Base-by-base conservation (phyloP, 2,329 filamentous ascomycete genomes). In the Aurifilum marmelostoma region DNA sequence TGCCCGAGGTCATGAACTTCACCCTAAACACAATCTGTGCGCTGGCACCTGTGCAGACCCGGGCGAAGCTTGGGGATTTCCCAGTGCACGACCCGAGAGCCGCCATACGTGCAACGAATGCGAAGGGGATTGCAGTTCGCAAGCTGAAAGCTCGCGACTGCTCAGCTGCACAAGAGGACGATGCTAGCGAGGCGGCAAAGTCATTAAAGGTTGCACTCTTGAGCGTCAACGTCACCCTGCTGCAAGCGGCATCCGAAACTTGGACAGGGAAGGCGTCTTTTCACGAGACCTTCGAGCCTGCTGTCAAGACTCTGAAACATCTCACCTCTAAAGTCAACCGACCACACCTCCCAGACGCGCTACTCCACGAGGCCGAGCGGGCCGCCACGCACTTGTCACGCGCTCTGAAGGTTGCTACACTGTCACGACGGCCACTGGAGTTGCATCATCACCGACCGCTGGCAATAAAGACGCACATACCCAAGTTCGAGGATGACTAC, bases 401-500 rank as follows among this genome's bases (percentile, higher is more conserved):
- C 58, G 85, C 89, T 75, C 82, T 93, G 70, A 80, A 85, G 16
- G 82, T 91, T 65, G 86, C 93, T 1, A 86, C 84, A 58, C 84
- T 91, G 27, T 81, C 85, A 56, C 93, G 94, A 52, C 89, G 92
- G 11, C 93, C 94, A 1, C 88, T 98, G 73, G 88, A 93, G 75
- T 88, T 99, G 3, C 96, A 99, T 82, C 87, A 96, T 80, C 96
- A 99, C 84, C 87, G 87, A 0, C 93, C 94, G 0, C 86, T 97
- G 2, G 91, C 96, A 29, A 97, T 98, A 83, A 94, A 95, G 79
- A 90, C 89, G 9, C 90, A 88, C 69, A 89, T 97, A 61, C 96
- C 96, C 80, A 97, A 97, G 80, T 99, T 98, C 82, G 96, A 98
- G 82, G 95, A 97, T 78, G 87, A 88, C 69, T 99, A 94, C 87